Base-by-base conservation (phyloP, 176 grass and related monocot genomes). In the Oryza coarctata region DNA sequence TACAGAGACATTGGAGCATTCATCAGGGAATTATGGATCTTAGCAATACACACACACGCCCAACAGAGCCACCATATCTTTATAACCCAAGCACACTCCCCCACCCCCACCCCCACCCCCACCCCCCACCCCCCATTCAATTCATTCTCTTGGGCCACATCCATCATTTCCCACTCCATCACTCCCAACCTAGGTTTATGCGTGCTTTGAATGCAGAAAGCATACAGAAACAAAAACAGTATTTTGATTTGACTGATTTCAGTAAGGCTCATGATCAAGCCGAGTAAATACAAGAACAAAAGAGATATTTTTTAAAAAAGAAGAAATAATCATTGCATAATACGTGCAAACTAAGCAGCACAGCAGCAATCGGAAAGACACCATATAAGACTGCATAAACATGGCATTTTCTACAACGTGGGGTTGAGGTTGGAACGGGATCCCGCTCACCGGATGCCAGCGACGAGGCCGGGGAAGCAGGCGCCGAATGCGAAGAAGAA, bases 401-500 rank as follows among this genome's bases (percentile, higher is more conserved):
- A n/a, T n/a, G n/a, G 36, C 35, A 31, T 78, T 43, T 44, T 55
- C 26, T 7, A 43, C 41, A n/a, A 58, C 31, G 78, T 13, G 78
- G 6, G 12, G 4, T 26, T 27, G 34, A 5, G 5, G 17, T 49
- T 50, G 26, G 65, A 18, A n/a, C n/a, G 67, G 34, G 86, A 70
- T 85, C 87, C 76, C 33, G 55, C 87, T 89, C 78, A 89, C 87
- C 87, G 87, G 72, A 89, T 85, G 35, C 77, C 77, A 7, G 55
- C 80, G 27, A 65, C 77, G 52, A 43, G 41, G 14, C 3, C 27
- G 5, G 82, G 41, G 22, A 89, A 35, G 78, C 6, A 71, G 31
- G 82, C 77, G 64, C 11, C 80, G 61, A 80, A 27, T 17, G 63
- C 36, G n/a, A 33, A 33, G 38, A 50, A 72, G 52, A 50, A 64